Evolutionary conservation across 345 rosid genomes (phyloP).

Genomic region (Abelmoschus esculentus): DNA sequence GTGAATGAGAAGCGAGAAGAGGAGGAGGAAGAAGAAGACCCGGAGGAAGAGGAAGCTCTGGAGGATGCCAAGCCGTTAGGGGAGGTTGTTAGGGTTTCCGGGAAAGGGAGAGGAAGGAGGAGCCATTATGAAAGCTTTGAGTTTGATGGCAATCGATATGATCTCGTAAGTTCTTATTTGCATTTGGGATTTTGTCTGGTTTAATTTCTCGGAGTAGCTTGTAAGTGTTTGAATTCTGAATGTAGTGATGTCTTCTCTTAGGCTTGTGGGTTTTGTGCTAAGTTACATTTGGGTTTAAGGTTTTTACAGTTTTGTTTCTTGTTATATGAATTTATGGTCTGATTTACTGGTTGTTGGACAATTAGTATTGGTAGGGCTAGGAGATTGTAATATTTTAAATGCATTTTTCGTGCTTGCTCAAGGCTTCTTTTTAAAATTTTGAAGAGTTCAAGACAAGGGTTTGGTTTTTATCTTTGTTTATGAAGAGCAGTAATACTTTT

Average conservation of each 20-base stretch:
- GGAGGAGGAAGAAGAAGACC: neutral
- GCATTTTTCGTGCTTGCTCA: neutral
- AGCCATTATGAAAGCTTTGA: conserved; percentile 61
- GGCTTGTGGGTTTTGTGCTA: neutral
- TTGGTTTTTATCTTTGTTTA: neutral
- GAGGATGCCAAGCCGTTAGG: conserved; percentile 88
- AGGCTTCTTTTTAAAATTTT: neutral
- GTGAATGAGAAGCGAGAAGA: conserved; percentile 19
- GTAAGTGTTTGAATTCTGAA: neutral
- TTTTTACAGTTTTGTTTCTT: neutral
- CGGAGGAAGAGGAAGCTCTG: conserved; percentile 45
- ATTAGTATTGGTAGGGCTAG: neutral
- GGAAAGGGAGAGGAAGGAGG: conserved; percentile 67
- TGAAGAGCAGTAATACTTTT: too few species aligned
- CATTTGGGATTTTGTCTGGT: neutral
- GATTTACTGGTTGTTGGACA: neutral
- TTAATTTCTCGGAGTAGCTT: neutral
- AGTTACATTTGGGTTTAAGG: neutral
- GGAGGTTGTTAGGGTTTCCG: conserved; percentile 45
- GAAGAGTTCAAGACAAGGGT: neutral
- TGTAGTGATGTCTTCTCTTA: neutral
- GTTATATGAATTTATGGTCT: neutral
- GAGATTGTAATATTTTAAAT: neutral
- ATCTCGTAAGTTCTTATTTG: conserved; percentile 49
- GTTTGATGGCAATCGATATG: conserved; percentile 63